Conservation (phyloP, 2,329 filamentous ascomycete species). For the Sclerotinia nivalis region DNA sequence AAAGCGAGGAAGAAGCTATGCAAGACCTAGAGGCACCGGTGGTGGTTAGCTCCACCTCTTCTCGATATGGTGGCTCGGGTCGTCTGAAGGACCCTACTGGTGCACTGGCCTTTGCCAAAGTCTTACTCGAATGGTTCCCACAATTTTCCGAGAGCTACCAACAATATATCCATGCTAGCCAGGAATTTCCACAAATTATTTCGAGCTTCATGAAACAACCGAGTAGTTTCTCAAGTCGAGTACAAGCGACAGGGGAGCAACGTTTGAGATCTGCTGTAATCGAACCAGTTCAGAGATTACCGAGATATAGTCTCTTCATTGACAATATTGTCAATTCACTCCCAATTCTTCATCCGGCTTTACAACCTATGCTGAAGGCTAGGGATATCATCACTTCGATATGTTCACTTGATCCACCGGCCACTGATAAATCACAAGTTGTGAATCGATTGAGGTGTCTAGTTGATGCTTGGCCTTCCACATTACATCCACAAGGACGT, state of each 20-base stretch:
- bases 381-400: slow-evolving; percentile 95
- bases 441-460: slow-evolving; percentile 73
- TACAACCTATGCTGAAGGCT: slow-evolving; percentile 81
- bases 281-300: slow-evolving; percentile 91
- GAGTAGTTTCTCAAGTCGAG: slow-evolving; percentile 78
- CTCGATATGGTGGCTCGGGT: slow-evolving; percentile 47
- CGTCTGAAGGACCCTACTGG: slow-evolving; percentile 72
- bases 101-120: slow-evolving; percentile 72
- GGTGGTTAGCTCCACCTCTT: slow-evolving; percentile 50
- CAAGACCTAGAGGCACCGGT: slow-evolving; percentile 68
- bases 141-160: slow-evolving; percentile 89
- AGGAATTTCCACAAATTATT: slow-evolving; percentile 79
- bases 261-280: slow-evolving; percentile 87
- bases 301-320: slow-evolving; percentile 92
- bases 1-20: slow-evolving; percentile 78
- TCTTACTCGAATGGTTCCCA: slow-evolving; percentile 89
- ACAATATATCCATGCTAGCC: slow-evolving; percentile 88
- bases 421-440: slow-evolving; percentile 70
- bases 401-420: slow-evolving; percentile 81
- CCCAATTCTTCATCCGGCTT: slow-evolving; percentile 80
- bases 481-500: slow-evolving; percentile 72
- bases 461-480: slow-evolving; percentile 73
- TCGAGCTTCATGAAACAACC: slow-evolving; percentile 76
- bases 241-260: slow-evolving; percentile 86
- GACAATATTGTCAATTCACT: slow-evolving; percentile 90